These are phyloP conservation scores for Sindora glabra DNA, from an alignment of 306 rosid species.

Conservation along the genomic window DNA sequence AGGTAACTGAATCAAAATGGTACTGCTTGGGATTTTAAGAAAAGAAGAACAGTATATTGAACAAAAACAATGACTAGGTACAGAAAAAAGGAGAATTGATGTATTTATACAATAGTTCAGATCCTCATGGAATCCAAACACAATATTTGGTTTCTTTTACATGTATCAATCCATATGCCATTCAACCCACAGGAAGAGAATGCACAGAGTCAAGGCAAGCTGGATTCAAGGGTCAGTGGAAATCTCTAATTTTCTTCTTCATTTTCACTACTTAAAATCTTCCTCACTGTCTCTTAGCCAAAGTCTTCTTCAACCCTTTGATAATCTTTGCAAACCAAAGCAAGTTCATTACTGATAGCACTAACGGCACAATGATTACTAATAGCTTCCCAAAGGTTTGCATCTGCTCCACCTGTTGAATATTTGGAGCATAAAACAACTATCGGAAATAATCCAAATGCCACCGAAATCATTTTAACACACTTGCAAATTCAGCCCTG, in stretches of 20 bases:
- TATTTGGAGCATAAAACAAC: too few relatives aligned
- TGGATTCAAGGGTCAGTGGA: conserved; percentile 12
- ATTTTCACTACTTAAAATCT: background rate
- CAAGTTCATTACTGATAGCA: conserved; percentile 72
- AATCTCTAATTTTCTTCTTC: conserved; percentile 22
- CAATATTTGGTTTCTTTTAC: conserved; percentile 4
- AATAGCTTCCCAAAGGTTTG: conserved; percentile 46
- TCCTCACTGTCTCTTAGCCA: conserved; percentile 76
- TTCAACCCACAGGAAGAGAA: background rate
- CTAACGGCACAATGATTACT: conserved; percentile 60
- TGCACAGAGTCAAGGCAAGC: background rate
- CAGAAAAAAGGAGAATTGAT: too few relatives aligned
- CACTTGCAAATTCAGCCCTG: too few relatives aligned
- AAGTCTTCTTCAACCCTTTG: conserved; percentile 77
- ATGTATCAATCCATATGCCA: conserved; percentile 12
- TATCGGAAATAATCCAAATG: too few relatives aligned
- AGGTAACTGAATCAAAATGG: too few relatives aligned
- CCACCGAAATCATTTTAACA: too few relatives aligned
- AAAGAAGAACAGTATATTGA: too few relatives aligned
- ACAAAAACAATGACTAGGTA: too few relatives aligned
- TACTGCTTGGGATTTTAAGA: too few relatives aligned
- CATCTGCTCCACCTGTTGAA: conserved; percentile 61
- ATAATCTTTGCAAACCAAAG: conserved; percentile 81
- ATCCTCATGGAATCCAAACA: conserved; percentile 30
- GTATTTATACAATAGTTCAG: conserved; percentile 32